Evolutionary conservation across 768 basidiomycete genomes (phyloP).

Genomic region (Kwoniella heveanensis): DNA sequence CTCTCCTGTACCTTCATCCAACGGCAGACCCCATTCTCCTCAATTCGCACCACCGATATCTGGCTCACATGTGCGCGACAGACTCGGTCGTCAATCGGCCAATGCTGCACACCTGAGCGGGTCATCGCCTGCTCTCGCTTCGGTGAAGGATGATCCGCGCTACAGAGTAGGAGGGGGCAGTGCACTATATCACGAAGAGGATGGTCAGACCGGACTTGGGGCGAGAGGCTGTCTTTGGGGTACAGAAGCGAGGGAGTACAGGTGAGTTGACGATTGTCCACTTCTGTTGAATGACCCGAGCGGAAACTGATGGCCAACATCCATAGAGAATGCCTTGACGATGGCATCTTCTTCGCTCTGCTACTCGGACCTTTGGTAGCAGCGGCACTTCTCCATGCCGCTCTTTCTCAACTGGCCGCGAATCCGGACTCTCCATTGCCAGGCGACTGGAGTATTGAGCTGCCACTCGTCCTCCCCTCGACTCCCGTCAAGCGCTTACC

Average conservation of each 20-base stretch:
- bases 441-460: slow-evolving; percentile 75
- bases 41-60: slow-evolving; percentile 4
- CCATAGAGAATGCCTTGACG: slow-evolving; percentile 73
- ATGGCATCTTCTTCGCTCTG: slow-evolving; percentile 80
- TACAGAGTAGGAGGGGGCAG: neutral
- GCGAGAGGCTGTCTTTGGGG: slow-evolving; percentile 54
- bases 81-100: slow-evolving; percentile 7
- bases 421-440: slow-evolving; percentile 59
- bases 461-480: slow-evolving; percentile 63
- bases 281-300: no score
- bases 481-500: slow-evolving; percentile 59
- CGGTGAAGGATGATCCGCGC: slow-evolving; percentile 6
- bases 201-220: slow-evolving; percentile 23
- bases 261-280: slow-evolving; percentile 31
- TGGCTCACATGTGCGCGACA: slow-evolving; percentile 16
- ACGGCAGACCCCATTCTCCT: slow-evolving; percentile 24
- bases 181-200: slow-evolving; percentile 18
- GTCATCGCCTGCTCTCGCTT: neutral
- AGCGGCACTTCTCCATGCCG: slow-evolving; percentile 65
- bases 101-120: slow-evolving; percentile 10
- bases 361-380: slow-evolving; percentile 82
- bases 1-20: slow-evolving; percentile 5
- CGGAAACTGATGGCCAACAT: neutral
- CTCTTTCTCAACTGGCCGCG: slow-evolving; percentile 56
- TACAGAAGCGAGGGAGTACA: slow-evolving; percentile 54